Base-by-base conservation (phyloP, 768 basidiomycete species). In the Tricholomella constricta region DNA sequence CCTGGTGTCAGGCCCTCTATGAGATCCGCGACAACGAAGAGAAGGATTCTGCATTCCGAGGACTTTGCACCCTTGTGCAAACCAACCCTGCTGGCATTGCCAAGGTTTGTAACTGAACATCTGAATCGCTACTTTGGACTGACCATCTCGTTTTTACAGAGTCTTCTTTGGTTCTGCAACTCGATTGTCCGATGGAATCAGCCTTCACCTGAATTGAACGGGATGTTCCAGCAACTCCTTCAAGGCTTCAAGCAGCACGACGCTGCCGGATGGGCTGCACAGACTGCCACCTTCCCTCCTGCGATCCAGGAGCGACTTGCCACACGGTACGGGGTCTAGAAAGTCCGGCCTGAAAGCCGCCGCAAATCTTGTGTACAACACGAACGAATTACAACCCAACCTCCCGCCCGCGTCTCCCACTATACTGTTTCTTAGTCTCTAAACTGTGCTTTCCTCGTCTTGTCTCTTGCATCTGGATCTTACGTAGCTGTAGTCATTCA, bases 1-100 rank as follows among this genome's bases (percentile, higher is more conserved):
- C 90, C 12, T 99, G 97, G 97, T 97, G 96, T 70, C 91, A 92
- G 62, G 94, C 96, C 6, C 74, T 99, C 48, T 94, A 94, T 67
- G 97, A 98, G 71, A 99, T 99, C 69, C 88, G 97, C 58, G 97
- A 99, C 65, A 99, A 98, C 64, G 96, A 98, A 62, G 97, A 99
- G 77, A 99, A 98, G 73, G 97, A 98, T 65, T 98, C 94, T 19
- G 97, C 97, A 6, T 99, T 98, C 84, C 82, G 95, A 51, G 97
- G 97, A 2, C 83, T 99, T 62, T 99, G 97, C 71, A 92, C 92
- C 25, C 86, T 98, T 32, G 93, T 98, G 55, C 92, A 95, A 70
- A 84, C 84, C 26, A 99, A 99, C 68, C 97, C 97, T 15, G 83
- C 84, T 55, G 97, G 96, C 2, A 92, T 98, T 54, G 84, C 91